Evolutionary conservation across 805 yeast species (phyloP).

Genomic region (Pichia thaimueangensis): DNA sequence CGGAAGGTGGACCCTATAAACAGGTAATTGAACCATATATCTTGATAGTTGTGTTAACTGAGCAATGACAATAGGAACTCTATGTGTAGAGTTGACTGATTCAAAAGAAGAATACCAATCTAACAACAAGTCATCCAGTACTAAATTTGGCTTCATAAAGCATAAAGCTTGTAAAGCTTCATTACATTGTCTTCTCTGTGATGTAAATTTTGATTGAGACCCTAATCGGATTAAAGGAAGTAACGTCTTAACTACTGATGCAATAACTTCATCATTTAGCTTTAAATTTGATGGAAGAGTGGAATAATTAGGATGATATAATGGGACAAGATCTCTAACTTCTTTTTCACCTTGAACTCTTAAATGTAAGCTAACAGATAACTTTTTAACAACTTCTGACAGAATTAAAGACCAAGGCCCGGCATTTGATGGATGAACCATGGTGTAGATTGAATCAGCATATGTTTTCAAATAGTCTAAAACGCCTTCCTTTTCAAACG

Average conservation of each 20-base stretch:
- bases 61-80: slow-evolving; percentile 67
- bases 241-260: slow-evolving; percentile 32
- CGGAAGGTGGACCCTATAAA: slow-evolving; percentile 72
- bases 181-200: slow-evolving; percentile 51
- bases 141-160: slow-evolving; percentile 48
- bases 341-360: slow-evolving; percentile 47
- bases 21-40: slow-evolving; percentile 54
- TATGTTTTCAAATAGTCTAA: slow-evolving; percentile 48
- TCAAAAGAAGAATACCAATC: slow-evolving; percentile 75
- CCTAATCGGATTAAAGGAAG: slow-evolving; percentile 58
- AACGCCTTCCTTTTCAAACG: slow-evolving; percentile 38
- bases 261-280: slow-evolving; percentile 19
- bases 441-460: slow-evolving; percentile 68
- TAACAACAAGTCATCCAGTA: slow-evolving; percentile 48
- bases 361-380: slow-evolving; percentile 55
- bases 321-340: slow-evolving; percentile 23
- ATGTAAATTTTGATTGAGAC: slow-evolving; percentile 65
- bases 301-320: slow-evolving; percentile 20
- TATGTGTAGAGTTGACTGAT: slow-evolving; percentile 66
- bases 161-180: slow-evolving; percentile 58
- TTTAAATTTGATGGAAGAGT: slow-evolving; percentile 22
- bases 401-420: slow-evolving; percentile 82
- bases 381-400: slow-evolving; percentile 54
- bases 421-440: slow-evolving; percentile 86
- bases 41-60: slow-evolving; percentile 60